These are phyloP conservation scores for Tolypocladium album DNA, from an alignment of 2,329 filamentous ascomycete genomes.

Conservation along the genomic window DNA sequence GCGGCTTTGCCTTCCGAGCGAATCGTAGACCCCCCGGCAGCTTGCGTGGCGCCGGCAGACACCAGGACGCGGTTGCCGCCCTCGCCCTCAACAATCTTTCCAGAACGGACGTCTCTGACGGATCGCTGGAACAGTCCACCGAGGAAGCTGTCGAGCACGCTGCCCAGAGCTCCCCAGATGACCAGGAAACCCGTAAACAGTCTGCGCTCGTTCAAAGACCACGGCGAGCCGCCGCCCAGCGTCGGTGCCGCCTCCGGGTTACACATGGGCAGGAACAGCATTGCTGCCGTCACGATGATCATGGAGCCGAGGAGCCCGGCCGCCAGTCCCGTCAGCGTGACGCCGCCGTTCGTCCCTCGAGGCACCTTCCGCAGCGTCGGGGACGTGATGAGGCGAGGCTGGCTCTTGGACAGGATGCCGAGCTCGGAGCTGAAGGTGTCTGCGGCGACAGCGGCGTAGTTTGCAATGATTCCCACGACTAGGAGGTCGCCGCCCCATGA, in stretches of 20 bases:
- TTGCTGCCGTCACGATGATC: conserved; percentile 54
- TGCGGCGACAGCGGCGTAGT: conserved; percentile 85
- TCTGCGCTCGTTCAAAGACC: conserved; percentile 35
- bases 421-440: conserved; percentile 95
- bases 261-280: conserved; percentile 62
- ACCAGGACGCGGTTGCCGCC: conserved; percentile 55
- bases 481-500: conserved; percentile 52
- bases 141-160: conserved; percentile 76
- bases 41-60: conserved; percentile 18
- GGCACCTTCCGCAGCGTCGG: conserved; percentile 67
- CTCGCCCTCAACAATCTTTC: conserved; percentile 81
- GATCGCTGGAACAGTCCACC: conserved; percentile 79
- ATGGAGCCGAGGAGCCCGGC: conserved; percentile 68
- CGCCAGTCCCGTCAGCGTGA: conserved; percentile 62
- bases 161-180: conserved; percentile 66
- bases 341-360: conserved; percentile 86
- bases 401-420: conserved; percentile 69
- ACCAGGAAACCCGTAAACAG: conserved; percentile 48
- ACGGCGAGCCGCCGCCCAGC: conserved; percentile 34
- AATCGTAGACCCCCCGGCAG: conserved; percentile 16
- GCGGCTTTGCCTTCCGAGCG: conserved; percentile 28
- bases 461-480: conserved; percentile 57
- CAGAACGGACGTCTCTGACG: conserved; percentile 71
- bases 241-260: conserved; percentile 23
- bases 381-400: conserved; percentile 80